Evolutionary conservation across 208 protist species (phyloP), one percentile per base, ranked within the genome.

Genomic region (Blechomonas ayalai): DNA sequence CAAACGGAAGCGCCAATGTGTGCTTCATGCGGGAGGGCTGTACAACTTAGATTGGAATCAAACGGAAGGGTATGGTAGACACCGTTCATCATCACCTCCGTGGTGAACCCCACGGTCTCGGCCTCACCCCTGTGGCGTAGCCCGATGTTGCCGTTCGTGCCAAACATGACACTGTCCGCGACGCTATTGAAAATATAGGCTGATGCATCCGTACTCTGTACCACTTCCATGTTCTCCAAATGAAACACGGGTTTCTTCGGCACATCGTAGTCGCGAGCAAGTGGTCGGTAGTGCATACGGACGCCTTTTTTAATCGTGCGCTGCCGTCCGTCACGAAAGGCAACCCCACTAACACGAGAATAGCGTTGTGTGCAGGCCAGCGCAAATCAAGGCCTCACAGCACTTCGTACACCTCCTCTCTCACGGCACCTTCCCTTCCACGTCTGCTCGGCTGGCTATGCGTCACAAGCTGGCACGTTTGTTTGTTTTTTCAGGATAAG

Each of bases 181-280:
- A 91, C 69, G 40, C 57, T 79, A 51, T 75, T 78, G 2, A 71
- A 82, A n/a, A 89, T 66, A 52, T 79, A 94, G 16, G 81, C 70
- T 0, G 72, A 72, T 9, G 66, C 56, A 47, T 94, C 85, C 2
- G 52, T 72, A 50, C 85, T 82, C 31, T 88, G 81, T 29, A 88
- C 67, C n/a, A 94, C 70, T 39, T 82, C 59, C 64, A 67, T 76
- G 26, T 53, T 67, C 16, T 90, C 73, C 4, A 94, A 50, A 13
- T 80, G 39, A 41, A 94, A 94, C 27, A 82, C 72, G 12, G 81
- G 70, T 58, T 82, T 81, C 58, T 86, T 90, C 0, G 81, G 75
- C 10, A 94, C 66, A 27, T 89, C 80, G 52, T 94, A 94, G 25
- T 94, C 81, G 33, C 79, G 66, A n/a, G 81, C 65, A 5, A 93